A percentile compares a stretch with the other conserved stretches of the same genome.
These are phyloP conservation scores for Russula emetica DNA, from an alignment of 768 basidiomycete genomes.

Conservation along the genomic window DNA sequence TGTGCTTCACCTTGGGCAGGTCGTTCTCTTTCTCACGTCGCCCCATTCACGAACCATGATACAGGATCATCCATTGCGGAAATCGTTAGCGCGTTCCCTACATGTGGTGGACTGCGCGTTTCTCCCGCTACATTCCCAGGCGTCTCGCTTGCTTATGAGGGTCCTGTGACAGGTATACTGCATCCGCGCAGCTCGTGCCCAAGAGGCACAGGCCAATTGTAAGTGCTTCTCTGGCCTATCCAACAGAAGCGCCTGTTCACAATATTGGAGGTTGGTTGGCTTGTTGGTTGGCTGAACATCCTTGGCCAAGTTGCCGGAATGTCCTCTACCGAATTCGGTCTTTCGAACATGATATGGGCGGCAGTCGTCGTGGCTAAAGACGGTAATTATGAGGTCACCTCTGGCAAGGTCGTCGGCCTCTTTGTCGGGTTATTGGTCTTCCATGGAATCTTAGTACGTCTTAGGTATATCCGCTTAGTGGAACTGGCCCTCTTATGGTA, in stretches of 20 bases:
- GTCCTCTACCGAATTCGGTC: slow-evolving; percentile 81
- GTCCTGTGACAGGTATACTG: slow-evolving; percentile 56
- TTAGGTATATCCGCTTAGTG: neutral
- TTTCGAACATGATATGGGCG: slow-evolving; percentile 75
- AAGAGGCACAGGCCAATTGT: slow-evolving; percentile 60
- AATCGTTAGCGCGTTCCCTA: slow-evolving; percentile 72
- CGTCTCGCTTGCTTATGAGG: neutral
- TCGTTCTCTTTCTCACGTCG: neutral
- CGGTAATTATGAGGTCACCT: slow-evolving; percentile 55
- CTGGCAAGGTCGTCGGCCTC: slow-evolving; percentile 72
- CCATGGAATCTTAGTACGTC: slow-evolving; percentile 63
- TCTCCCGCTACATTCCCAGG: neutral
- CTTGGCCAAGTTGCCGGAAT: slow-evolving; percentile 82
- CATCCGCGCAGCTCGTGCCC: slow-evolving; percentile 70
- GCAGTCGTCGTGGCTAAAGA: slow-evolving; percentile 63
- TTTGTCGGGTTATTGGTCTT: slow-evolving; percentile 72
- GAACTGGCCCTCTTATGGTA: neutral
- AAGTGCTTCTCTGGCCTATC: slow-evolving; percentile 20
- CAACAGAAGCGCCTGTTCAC: neutral
- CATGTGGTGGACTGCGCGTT: slow-evolving; percentile 64
- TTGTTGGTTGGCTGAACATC: slow-evolving; percentile 82
- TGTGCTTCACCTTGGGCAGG: slow-evolving; percentile 66
- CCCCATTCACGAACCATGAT: neutral
- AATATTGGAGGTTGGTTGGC: slow-evolving; percentile 55
- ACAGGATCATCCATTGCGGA: slow-evolving; percentile 63